These are phyloP conservation scores for Blepharisma japonicum DNA, from an alignment of 73 alveolate genomes.

Conservation along the genomic window DNA sequence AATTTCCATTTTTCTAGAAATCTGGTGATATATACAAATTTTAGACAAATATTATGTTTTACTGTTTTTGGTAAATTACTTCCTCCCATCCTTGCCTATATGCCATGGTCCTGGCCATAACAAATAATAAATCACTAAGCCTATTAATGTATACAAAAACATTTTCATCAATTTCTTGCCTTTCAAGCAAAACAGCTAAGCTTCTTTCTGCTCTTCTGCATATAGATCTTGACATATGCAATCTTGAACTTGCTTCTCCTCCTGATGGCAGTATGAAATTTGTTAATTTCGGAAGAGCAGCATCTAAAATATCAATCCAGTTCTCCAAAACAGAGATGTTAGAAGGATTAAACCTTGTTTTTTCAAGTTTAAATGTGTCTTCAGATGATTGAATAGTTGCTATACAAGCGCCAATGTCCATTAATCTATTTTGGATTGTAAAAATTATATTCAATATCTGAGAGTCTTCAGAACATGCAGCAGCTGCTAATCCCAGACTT, in stretches of 20 bases:
- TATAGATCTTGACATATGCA: slow-evolving; percentile 58
- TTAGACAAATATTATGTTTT: not conserved
- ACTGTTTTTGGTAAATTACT: slow-evolving; percentile 48
- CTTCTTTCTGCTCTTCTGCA: slow-evolving; percentile 73
- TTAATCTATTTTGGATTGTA: slow-evolving; percentile 50
- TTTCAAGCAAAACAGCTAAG: not conserved
- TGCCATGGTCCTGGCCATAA: slow-evolving; percentile 53
- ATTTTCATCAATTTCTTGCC: not conserved
- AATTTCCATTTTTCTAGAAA: no score
- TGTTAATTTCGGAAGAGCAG: slow-evolving; percentile 46
- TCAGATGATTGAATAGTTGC: slow-evolving; percentile 64
- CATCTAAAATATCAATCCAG: slow-evolving; percentile 62
- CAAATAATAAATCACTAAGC: slow-evolving; percentile 66
- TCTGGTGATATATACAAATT: no score
- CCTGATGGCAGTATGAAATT: slow-evolving; percentile 71
- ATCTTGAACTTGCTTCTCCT: slow-evolving; percentile 48
- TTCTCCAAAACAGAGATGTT: slow-evolving; percentile 40
- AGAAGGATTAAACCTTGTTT: slow-evolving; percentile 47
- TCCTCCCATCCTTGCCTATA: slow-evolving; percentile 48
- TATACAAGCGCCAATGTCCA: slow-evolving; percentile 64
- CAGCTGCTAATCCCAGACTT: slow-evolving; percentile 43
- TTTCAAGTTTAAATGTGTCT: slow-evolving; percentile 35
- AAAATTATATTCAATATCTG: not conserved
- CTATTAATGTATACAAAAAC: slow-evolving; percentile 50
- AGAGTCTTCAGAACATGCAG: not conserved